A percentile compares a stretch with the other conserved stretches of the same genome.
Evolutionary conservation across 164 flowering plant genomes (phyloP).

Genomic region (Tinospora cordifolia): DNA sequence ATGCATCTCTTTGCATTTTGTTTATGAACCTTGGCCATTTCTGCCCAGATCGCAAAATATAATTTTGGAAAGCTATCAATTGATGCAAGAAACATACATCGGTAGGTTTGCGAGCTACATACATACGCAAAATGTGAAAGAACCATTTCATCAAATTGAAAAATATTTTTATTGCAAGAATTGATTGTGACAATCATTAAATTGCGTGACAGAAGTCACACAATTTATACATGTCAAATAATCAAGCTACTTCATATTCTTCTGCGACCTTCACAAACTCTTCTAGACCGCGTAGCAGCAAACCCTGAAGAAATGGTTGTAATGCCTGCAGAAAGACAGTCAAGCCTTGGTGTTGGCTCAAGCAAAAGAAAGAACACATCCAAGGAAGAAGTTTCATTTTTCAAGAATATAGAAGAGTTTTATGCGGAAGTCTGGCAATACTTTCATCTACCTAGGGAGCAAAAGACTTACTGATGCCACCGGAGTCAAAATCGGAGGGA

Average conservation of each 20-base stretch:
- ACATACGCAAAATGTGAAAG: not conserved
- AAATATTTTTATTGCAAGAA: not conserved
- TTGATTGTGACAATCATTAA: not conserved
- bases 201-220: not conserved
- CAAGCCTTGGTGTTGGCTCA: not conserved
- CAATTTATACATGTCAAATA: not conserved
- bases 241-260: constrained; percentile 15
- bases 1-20: not conserved
- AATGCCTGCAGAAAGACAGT: constrained; percentile 44
- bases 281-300: constrained; percentile 63
- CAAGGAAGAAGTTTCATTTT: not conserved
- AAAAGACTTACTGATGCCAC: constrained; percentile 69
- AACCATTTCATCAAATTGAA: not conserved
- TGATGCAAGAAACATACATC: too few species aligned
- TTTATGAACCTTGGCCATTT: too few species aligned
- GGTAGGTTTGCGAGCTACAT: not conserved
- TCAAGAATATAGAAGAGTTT: not conserved
- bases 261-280: constrained; percentile 56
- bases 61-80: too few species aligned
- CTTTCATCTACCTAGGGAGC: not conserved
- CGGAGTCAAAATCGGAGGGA: constrained; percentile 62
- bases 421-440: not conserved
- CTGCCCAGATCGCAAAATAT: too few species aligned
- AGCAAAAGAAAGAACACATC: not conserved
- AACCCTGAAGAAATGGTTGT: constrained; percentile 61